phyloP scores from a whole-genome alignment of 305 asterid genomes.

The Fraxinus floribunda region DNA sequence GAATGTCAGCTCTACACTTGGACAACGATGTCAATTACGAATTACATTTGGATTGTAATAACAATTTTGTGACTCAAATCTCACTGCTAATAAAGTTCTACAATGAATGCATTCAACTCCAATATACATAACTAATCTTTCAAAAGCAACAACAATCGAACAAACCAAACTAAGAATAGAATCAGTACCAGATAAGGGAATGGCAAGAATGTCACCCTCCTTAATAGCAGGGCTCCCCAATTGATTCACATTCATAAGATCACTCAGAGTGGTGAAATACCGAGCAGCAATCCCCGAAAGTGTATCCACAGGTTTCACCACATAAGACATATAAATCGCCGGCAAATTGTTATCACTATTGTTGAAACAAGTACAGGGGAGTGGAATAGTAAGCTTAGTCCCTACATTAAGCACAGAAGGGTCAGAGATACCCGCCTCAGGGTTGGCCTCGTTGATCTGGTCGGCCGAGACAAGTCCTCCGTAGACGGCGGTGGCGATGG shows the following conservation, averaged over 20 bases:
- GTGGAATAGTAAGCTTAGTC: slow-evolving; percentile 58
- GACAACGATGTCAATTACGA: not conserved
- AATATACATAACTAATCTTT: not conserved
- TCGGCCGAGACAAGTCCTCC: slow-evolving; percentile 79
- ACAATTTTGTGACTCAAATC: not conserved
- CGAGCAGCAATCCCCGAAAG: slow-evolving; percentile 65
- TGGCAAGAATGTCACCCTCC: slow-evolving; percentile 86
- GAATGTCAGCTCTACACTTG: not conserved
- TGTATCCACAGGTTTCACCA: slow-evolving; percentile 63
- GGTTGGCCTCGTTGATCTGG: slow-evolving; percentile 79
- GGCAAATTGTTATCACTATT: slow-evolving; percentile 80
- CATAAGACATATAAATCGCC: slow-evolving; percentile 83
- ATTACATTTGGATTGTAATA: not conserved
- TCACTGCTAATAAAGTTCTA: not conserved
- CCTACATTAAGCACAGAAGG: slow-evolving; percentile 69
- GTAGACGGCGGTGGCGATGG: slow-evolving; percentile 61
- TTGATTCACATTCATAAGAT: slow-evolving; percentile 81
- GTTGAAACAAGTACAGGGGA: slow-evolving; percentile 90
- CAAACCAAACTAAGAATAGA: not conserved
- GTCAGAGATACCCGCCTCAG: slow-evolving; percentile 55
- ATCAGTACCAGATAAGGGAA: slow-evolving; percentile 77
- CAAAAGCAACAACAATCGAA: not conserved
- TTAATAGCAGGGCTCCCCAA: slow-evolving; percentile 59
- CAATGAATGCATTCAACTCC: not conserved
- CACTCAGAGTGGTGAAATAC: slow-evolving; percentile 74